A percentile compares a stretch with the other conserved stretches of the same genome.
Evolutionary conservation across 768 basidiomycete genomes (phyloP).

Genomic region (Hydnum rufescens): DNA sequence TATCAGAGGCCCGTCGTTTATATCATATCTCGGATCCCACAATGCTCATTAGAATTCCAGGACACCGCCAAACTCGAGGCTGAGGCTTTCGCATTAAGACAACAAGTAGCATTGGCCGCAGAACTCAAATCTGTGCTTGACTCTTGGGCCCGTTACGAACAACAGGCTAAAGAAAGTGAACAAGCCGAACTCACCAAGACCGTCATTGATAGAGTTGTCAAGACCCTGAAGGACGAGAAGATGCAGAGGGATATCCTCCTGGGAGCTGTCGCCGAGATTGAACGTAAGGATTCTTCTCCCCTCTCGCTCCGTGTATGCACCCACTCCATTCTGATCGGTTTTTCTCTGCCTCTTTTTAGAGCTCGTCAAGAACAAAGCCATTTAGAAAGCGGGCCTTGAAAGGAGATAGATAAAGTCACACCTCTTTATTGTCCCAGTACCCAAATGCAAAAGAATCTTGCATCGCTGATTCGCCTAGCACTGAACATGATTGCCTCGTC

Average conservation of each 20-base stretch:
- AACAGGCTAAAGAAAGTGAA: slow-evolving; percentile 89
- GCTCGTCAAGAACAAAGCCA: too few species aligned
- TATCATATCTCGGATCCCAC: background rate
- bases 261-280: slow-evolving; percentile 70
- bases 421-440: too few species aligned
- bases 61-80: slow-evolving; percentile 85
- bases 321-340: too few species aligned
- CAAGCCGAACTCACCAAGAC: slow-evolving; percentile 78
- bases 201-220: slow-evolving; percentile 77
- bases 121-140: slow-evolving; percentile 92
- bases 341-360: too few species aligned
- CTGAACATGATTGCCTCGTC: too few species aligned
- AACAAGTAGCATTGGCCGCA: slow-evolving; percentile 66
- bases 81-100: slow-evolving; percentile 74
- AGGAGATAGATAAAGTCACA: too few species aligned
- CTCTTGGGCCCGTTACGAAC: slow-evolving; percentile 96
- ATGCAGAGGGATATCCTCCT: slow-evolving; percentile 66
- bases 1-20: slow-evolving; percentile 57
- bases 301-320: too few species aligned
- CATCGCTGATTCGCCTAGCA: too few species aligned
- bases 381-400: too few species aligned
- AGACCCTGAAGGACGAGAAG: slow-evolving; percentile 69
- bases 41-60: slow-evolving; percentile 20
- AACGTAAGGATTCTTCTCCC: too few species aligned
- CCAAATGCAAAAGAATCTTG: too few species aligned